A percentile compares a stretch with the other conserved stretches of the same genome.
Conservation (phyloP, 805 yeast genomes). For the Saturnispora kantuleensis region DNA sequence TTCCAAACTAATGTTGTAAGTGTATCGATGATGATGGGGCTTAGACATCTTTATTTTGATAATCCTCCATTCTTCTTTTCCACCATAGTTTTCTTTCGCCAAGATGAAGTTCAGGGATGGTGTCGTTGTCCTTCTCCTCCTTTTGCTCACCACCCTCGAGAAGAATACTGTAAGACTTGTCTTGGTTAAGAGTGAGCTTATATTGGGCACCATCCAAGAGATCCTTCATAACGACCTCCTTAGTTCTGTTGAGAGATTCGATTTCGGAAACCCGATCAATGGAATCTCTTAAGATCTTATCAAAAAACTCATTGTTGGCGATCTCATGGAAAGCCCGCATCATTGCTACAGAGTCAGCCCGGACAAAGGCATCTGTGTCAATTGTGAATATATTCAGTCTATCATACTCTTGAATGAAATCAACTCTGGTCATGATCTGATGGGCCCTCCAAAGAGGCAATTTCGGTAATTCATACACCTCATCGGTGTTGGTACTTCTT, state of each 20-base stretch:
- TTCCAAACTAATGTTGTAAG: background rate
- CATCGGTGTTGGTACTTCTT: slow-evolving; percentile 17
- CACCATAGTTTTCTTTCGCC: slow-evolving; percentile 36
- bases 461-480: slow-evolving; percentile 41
- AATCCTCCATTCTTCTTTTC: slow-evolving; percentile 34
- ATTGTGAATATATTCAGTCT: slow-evolving; percentile 71
- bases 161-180: slow-evolving; percentile 1
- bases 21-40: background rate
- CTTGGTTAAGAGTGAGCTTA: slow-evolving; percentile 12
- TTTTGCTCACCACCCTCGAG: slow-evolving; percentile 9
- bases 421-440: slow-evolving; percentile 78
- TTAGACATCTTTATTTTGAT: slow-evolving; percentile 1
- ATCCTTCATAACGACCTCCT: slow-evolving; percentile 68
- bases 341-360: slow-evolving; percentile 82
- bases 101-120: slow-evolving; percentile 22
- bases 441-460: slow-evolving; percentile 77
- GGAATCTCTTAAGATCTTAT: slow-evolving; percentile 54
- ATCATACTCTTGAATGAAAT: slow-evolving; percentile 66
- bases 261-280: slow-evolving; percentile 61
- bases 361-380: slow-evolving; percentile 60
- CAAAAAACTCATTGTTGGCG: slow-evolving; percentile 60
- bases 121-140: slow-evolving; percentile 15
- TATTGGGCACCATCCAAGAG: slow-evolving; percentile 43
- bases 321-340: slow-evolving; percentile 83
- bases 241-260: slow-evolving; percentile 67